Evolutionary conservation across 345 rosid species (phyloP).

Genomic region (Trapa incisa): DNA sequence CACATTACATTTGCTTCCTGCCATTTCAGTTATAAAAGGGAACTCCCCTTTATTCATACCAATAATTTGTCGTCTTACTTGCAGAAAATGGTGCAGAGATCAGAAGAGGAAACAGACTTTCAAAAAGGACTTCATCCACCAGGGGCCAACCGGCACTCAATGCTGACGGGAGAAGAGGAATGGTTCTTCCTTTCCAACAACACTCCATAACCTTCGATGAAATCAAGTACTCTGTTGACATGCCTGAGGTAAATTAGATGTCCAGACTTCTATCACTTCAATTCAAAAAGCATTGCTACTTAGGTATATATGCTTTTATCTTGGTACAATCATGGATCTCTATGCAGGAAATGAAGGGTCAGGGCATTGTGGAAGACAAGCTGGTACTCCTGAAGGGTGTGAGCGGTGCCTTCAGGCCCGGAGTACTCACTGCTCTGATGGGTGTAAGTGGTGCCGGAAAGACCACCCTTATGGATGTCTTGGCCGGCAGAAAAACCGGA

Average conservation of each 20-base stretch:
- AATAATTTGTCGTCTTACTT: neutral
- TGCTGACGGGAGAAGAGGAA: slow-evolving; percentile 29
- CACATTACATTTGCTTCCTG: no score
- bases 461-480: slow-evolving; percentile 47
- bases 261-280: neutral
- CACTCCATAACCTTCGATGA: slow-evolving; percentile 41
- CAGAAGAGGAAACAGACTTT: neutral
- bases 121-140: neutral
- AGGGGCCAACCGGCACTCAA: neutral
- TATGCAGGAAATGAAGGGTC: slow-evolving; percentile 36
- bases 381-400: slow-evolving; percentile 38
- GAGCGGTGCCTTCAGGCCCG: slow-evolving; percentile 42
- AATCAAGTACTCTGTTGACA: slow-evolving; percentile 37
- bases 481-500: slow-evolving; percentile 46
- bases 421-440: slow-evolving; percentile 54
- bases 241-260: slow-evolving; percentile 35
- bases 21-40: neutral
- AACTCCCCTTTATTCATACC: neutral
- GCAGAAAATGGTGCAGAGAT: neutral
- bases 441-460: slow-evolving; percentile 53
- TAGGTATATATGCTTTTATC: neutral
- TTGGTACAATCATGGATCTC: neutral
- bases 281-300: neutral
- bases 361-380: slow-evolving; percentile 28
- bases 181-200: slow-evolving; percentile 52